phyloP scores from a whole-genome alignment of 345 rosid species.

The Bruguiera parviflora region DNA sequence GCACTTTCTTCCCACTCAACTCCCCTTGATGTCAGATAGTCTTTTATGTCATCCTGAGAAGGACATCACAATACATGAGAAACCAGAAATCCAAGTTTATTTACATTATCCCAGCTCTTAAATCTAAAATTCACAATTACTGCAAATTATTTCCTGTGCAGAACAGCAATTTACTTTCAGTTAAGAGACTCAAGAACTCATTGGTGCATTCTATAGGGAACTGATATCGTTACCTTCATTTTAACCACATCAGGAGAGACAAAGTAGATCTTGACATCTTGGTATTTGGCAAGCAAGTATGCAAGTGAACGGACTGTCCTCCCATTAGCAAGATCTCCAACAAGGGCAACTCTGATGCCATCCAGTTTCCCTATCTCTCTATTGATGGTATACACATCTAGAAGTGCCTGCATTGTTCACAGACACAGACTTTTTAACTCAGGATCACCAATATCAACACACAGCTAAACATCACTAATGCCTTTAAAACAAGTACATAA shows the following conservation, averaged over 20 bases:
- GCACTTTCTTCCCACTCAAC: slow-evolving; percentile 90
- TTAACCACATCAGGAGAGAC: slow-evolving; percentile 89
- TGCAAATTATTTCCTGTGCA: not conserved
- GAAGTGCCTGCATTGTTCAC: slow-evolving; percentile 58
- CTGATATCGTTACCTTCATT: slow-evolving; percentile 62
- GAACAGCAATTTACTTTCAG: not conserved
- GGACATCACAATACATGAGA: not conserved
- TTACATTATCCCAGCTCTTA: not conserved
- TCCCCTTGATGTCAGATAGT: slow-evolving; percentile 59
- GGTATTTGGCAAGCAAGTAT: slow-evolving; percentile 81
- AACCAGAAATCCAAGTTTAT: not conserved
- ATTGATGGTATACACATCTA: slow-evolving; percentile 85
- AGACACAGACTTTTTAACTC: not conserved
- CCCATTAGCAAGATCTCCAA: slow-evolving; percentile 97
- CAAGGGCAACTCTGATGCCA: slow-evolving; percentile 82
- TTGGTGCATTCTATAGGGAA: not conserved
- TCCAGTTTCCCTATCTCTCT: slow-evolving; percentile 86
- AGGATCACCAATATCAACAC: not conserved
- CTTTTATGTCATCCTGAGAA: slow-evolving; percentile 86
- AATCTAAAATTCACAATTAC: not conserved
- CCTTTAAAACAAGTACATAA: too few species aligned
- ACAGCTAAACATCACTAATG: too few species aligned
- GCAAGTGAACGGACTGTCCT: slow-evolving; percentile 95
- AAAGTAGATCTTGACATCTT: slow-evolving; percentile 75
- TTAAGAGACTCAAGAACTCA: not conserved